Evolutionary conservation across 306 rosid genomes (phyloP), one percentile per base, ranked within the genome.

Genomic region (Vigna angularis): DNA sequence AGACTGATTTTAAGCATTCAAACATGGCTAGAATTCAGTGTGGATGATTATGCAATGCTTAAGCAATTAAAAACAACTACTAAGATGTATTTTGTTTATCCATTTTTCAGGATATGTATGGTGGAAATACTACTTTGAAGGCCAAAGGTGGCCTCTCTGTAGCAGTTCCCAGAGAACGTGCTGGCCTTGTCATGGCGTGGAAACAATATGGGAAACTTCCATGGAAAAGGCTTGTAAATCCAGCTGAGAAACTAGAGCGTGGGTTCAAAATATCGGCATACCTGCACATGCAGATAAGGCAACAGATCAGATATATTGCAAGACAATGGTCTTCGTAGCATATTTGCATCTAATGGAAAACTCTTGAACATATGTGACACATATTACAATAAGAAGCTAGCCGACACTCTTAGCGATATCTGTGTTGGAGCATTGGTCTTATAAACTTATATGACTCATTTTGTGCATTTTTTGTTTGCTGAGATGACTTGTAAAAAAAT

Each of bases 161-260:
- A 28, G 97, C 83, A 50, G 86, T 90, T 62, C 97, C 97, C 1
- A 95, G 93, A 55, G 88, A 89, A 71, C 89, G 92, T 10, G 95
- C 97, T 7, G 97, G 97, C 16, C 97, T 94, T 72, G 80, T 86
- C 74, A 24, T 74, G 61, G 97, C 77, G 24, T 94, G 97, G 96
- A 84, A 83, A 72, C 89, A 83, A 45, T 61, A 90, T 30, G 98
- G 97, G 61, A 89, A 68, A 87, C 92, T 92, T 75, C 89, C 90
- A 51, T 94, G 98, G 98, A 7, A 82, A 28, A 88, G 89, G 74
- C 93, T 90, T 72, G 90, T 92, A 24, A 68, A 75, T 63, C 98
- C 97, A 36, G 85, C 97, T 13, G 89, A 83, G 84, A 74, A 20
- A 71, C 94, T 92, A 20, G 97, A 97, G 62, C 84, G 75, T 22